Conservation (phyloP, 2,329 filamentous ascomycete species). For the Aschersonia sp. region DNA sequence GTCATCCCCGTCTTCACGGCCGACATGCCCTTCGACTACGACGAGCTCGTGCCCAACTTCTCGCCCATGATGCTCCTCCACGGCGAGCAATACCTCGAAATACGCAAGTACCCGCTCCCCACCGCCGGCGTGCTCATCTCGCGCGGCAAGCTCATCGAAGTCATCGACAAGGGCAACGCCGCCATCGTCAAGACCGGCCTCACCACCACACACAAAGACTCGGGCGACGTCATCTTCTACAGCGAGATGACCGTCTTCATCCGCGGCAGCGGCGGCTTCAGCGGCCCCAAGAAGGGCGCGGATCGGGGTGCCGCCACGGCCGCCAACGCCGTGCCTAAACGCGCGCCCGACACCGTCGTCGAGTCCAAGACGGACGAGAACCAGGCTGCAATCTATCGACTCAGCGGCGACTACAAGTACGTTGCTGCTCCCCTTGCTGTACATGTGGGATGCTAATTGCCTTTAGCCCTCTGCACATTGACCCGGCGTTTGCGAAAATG, state of each 20-base stretch:
- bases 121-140: conserved; percentile 66
- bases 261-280: conserved; percentile 81
- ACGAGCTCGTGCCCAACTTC: conserved; percentile 87
- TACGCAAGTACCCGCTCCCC: conserved; percentile 82
- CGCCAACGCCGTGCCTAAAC: conserved; percentile 62
- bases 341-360: conserved; percentile 65
- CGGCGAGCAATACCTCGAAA: conserved; percentile 95
- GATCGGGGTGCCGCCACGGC: conserved; percentile 73
- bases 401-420: conserved; percentile 84
- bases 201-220: conserved; percentile 72
- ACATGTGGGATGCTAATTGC: background rate
- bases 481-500: conserved; percentile 85
- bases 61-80: conserved; percentile 97
- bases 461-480: conserved; percentile 70
- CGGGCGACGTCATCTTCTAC: conserved; percentile 87
- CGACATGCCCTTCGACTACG: conserved; percentile 63
- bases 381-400: conserved; percentile 83
- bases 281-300: conserved; percentile 60
- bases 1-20: conserved; percentile 91
- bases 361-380: conserved; percentile 81
- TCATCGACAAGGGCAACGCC: conserved; percentile 88
- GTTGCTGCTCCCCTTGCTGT: conserved; percentile 7
- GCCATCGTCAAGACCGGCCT: conserved; percentile 70
- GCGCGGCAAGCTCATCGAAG: conserved; percentile 72
- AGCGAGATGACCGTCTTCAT: conserved; percentile 93